A percentile compares a stretch with the other conserved stretches of the same genome.
Evolutionary conservation across 306 rosid species (phyloP).

Genomic region (Cyamopsis tetragonoloba): DNA sequence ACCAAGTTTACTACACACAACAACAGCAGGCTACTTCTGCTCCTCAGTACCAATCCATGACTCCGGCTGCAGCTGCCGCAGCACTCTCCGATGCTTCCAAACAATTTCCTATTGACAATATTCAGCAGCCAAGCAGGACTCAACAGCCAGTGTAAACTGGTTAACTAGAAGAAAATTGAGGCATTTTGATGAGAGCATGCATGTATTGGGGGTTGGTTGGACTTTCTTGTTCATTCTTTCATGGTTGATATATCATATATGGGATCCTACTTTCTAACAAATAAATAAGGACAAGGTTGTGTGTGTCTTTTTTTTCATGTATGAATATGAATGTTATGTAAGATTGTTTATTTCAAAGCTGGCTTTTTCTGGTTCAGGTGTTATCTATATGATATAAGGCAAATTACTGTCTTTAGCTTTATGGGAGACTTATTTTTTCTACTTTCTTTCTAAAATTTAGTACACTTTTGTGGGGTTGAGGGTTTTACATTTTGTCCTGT

Average conservation of each 20-base stretch:
- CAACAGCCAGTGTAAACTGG: constrained; percentile 27
- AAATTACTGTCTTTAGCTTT: neutral
- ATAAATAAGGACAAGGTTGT: neutral
- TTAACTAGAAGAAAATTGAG: neutral
- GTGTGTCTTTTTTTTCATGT: neutral
- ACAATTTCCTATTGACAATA: constrained; percentile 42
- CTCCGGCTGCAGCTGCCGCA: constrained; percentile 50
- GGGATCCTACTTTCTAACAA: neutral
- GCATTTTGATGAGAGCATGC: neutral
- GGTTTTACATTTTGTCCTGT: neutral
- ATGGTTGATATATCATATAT: neutral
- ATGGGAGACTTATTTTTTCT: neutral
- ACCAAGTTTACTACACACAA: constrained; percentile 55
- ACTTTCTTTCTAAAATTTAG: neutral
- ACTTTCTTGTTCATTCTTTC: neutral
- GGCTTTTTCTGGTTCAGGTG: neutral
- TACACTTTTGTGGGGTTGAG: neutral
- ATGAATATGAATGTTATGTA: constrained; percentile 9
- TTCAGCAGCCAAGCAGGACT: constrained; percentile 43
- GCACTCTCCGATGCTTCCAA: constrained; percentile 59
- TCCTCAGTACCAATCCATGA: constrained; percentile 68
- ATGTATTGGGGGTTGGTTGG: neutral
- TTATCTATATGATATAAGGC: constrained; percentile 8
- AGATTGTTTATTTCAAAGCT: neutral
- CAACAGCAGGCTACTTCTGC: constrained; percentile 42